Percentiles rank a stretch among this genome's conserved stretches.
Conservation (phyloP, 2,329 filamentous ascomycete genomes). For the Fusarium goolgardi region DNA sequence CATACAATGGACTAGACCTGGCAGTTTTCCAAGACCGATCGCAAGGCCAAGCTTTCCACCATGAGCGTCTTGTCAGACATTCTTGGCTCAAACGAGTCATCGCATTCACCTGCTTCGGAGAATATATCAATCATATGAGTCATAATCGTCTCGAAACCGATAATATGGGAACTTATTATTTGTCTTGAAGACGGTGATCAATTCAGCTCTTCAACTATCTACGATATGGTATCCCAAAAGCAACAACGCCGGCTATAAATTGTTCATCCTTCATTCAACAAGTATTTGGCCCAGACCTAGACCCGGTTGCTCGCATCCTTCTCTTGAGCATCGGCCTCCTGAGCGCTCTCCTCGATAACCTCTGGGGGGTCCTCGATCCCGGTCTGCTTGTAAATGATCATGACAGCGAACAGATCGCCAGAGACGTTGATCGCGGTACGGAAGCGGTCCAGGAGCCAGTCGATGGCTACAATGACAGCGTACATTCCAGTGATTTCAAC, state of each 20-base stretch:
- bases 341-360: conserved; percentile 32
- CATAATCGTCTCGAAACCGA: not conserved
- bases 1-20: not conserved
- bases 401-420: conserved; percentile 58
- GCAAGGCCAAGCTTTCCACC: conserved; percentile 25
- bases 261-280: not conserved
- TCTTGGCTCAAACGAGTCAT: conserved; percentile 13
- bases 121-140: not conserved
- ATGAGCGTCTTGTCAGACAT: not conserved
- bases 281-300: not conserved
- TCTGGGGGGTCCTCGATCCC: conserved; percentile 40
- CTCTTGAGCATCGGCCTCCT: conserved; percentile 21
- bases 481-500: conserved; percentile 62
- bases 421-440: conserved; percentile 63
- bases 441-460: conserved; percentile 68
- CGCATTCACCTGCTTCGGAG: not conserved
- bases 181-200: not conserved
- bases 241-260: conserved; percentile 27
- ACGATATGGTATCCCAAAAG: conserved; percentile 3
- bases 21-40: conserved; percentile 2
- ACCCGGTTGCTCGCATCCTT: conserved; percentile 40
- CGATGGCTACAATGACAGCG: conserved; percentile 64
- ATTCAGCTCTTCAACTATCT: conserved; percentile 6
- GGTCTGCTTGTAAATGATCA: conserved; percentile 45
- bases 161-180: not conserved